These are phyloP conservation scores for Tagetes patula DNA, from an alignment of 129 eudicot species.

Conservation along the genomic window DNA sequence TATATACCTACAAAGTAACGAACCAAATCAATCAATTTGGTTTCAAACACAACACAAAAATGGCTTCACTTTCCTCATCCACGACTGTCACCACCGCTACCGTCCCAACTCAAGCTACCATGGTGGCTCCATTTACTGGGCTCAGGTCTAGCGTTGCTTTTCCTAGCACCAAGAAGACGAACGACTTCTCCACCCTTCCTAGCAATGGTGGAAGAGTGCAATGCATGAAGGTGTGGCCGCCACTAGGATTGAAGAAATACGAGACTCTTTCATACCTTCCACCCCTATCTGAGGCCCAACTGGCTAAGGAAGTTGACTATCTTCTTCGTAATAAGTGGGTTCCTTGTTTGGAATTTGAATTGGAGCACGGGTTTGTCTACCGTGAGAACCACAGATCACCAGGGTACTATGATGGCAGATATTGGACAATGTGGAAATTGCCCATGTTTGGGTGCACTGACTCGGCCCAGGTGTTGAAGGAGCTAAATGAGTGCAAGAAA, in stretches of 20 bases:
- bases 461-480: neutral
- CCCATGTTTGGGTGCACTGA: neutral
- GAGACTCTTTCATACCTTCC: constrained; percentile 18
- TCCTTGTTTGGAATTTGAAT: constrained; percentile 2
- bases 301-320: constrained; percentile 9
- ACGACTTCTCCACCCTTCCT: neutral
- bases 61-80: constrained; percentile 35
- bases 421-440: constrained; percentile 1
- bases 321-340: neutral
- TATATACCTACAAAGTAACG: constrained; percentile 17
- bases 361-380: neutral
- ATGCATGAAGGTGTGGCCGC: constrained; percentile 18
- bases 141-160: neutral
- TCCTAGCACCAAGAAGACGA: neutral
- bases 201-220: neutral
- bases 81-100: constrained; percentile 24
- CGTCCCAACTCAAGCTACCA: neutral
- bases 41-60: neutral
- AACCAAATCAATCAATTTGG: neutral
- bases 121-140: neutral
- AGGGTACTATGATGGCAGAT: neutral
- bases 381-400: constrained; percentile 4
- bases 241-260: neutral
- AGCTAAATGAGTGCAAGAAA: neutral
- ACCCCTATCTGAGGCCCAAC: neutral